phyloP scores from a whole-genome alignment of 345 rosid genomes.

The Psidium guajava region DNA sequence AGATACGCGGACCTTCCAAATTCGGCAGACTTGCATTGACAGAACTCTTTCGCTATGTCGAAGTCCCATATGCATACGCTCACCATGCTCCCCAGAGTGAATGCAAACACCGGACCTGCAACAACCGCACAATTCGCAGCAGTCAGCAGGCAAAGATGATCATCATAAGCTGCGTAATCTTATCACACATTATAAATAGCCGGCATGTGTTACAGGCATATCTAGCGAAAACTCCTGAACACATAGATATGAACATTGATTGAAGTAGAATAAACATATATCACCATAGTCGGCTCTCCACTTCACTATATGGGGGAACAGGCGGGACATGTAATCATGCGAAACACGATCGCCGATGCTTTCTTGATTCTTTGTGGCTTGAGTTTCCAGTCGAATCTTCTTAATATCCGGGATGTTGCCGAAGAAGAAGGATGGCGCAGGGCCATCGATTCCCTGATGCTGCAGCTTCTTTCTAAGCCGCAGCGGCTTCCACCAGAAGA shows the following conservation, averaged over 20 bases:
- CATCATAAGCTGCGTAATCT: neutral
- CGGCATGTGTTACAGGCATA: neutral
- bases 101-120: neutral
- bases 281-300: slow-evolving; percentile 7
- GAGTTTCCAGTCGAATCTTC: neutral
- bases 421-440: neutral
- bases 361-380: neutral
- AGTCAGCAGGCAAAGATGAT: neutral
- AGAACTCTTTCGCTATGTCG: slow-evolving; percentile 2
- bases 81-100: neutral
- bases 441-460: slow-evolving; percentile 11
- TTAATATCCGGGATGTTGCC: slow-evolving; percentile 11
- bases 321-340: neutral
- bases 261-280: neutral
- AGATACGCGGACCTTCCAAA: neutral
- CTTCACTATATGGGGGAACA: slow-evolving; percentile 1
- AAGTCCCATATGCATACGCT: neutral
- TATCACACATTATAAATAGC: neutral
- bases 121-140: neutral
- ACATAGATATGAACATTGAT: neutral
- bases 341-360: neutral
- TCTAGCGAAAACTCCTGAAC: neutral
- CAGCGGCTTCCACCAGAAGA: neutral
- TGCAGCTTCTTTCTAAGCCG: slow-evolving; percentile 1
- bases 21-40: slow-evolving; percentile 4